Evolutionary conservation across 345 rosid species (phyloP).

Genomic region (Salix brachista): DNA sequence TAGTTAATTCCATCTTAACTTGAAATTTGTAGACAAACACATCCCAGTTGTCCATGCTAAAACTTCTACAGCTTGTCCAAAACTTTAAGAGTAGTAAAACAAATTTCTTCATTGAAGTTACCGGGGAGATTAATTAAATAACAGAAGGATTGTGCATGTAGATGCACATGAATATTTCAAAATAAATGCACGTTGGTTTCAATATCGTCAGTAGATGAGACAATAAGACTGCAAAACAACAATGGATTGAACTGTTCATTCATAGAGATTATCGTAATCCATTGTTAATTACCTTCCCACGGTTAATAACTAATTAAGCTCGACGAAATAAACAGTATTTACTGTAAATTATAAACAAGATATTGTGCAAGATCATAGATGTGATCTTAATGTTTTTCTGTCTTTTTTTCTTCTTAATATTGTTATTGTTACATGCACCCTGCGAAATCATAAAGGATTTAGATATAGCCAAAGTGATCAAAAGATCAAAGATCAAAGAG

Average conservation of each 20-base stretch:
- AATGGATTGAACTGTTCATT: neutral
- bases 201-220: neutral
- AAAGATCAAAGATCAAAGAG: conserved; percentile 12
- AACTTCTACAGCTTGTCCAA: neutral
- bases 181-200: neutral
- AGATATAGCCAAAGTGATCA: conserved; percentile 24
- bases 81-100: neutral
- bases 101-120: neutral
- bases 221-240: neutral
- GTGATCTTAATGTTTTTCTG: conserved; percentile 1
- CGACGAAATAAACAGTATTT: conserved; percentile 11
- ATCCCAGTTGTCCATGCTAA: neutral
- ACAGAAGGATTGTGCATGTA: neutral
- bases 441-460: conserved; percentile 12
- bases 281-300: conserved; percentile 1
- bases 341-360: neutral
- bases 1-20: neutral
- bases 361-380: neutral
- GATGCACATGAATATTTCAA: neutral
- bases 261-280: neutral
- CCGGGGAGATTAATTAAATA: neutral
- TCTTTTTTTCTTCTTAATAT: neutral
- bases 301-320: neutral
- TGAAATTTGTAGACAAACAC: neutral
- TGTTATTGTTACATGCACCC: conserved; percentile 29